Conservation (phyloP, 2,329 filamentous ascomycete species). For the Pseudogymnoascus sp. region DNA sequence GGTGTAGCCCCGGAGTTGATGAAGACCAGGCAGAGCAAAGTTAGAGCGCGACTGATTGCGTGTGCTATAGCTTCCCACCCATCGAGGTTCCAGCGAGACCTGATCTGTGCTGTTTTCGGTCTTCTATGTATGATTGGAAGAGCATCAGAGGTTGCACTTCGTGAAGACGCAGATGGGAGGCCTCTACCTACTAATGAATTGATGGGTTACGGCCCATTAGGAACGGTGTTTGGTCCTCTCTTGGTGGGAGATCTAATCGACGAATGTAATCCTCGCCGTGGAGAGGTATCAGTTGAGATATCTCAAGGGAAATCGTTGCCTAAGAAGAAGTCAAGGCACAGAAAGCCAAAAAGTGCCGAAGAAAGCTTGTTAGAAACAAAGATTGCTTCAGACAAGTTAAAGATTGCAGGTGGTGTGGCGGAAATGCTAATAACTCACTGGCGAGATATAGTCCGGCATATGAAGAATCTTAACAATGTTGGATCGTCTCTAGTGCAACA, state of each 20-base stretch:
- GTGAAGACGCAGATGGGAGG: slow-evolving; percentile 43
- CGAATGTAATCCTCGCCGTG: slow-evolving; percentile 32
- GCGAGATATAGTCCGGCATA: slow-evolving; percentile 54
- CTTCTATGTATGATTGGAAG: slow-evolving; percentile 54
- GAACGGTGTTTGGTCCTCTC: slow-evolving; percentile 58
- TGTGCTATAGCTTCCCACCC: slow-evolving; percentile 52
- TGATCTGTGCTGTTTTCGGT: slow-evolving; percentile 61
- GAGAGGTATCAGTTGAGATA: slow-evolving; percentile 8
- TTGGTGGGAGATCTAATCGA: slow-evolving; percentile 51
- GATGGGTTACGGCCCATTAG: slow-evolving; percentile 57
- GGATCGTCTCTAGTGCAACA: slow-evolving; percentile 10
- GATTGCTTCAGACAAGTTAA: slow-evolving; percentile 44
- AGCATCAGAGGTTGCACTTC: slow-evolving; percentile 44
- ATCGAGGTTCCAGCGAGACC: slow-evolving; percentile 51
- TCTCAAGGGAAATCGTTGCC: not conserved
- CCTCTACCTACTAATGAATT: slow-evolving; percentile 48
- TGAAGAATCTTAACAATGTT: slow-evolving; percentile 37
- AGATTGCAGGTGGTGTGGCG: slow-evolving; percentile 49
- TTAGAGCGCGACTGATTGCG: slow-evolving; percentile 58
- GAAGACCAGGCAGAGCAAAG: slow-evolving; percentile 45
- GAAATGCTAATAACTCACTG: slow-evolving; percentile 61
- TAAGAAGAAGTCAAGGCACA: slow-evolving; percentile 31
- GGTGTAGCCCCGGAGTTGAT: slow-evolving; percentile 43
- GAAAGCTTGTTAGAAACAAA: slow-evolving; percentile 18
- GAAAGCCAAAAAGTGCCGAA: slow-evolving; percentile 23